Conservation (phyloP, 2,329 filamentous ascomycete species). For the Biscogniauxia marginata region DNA sequence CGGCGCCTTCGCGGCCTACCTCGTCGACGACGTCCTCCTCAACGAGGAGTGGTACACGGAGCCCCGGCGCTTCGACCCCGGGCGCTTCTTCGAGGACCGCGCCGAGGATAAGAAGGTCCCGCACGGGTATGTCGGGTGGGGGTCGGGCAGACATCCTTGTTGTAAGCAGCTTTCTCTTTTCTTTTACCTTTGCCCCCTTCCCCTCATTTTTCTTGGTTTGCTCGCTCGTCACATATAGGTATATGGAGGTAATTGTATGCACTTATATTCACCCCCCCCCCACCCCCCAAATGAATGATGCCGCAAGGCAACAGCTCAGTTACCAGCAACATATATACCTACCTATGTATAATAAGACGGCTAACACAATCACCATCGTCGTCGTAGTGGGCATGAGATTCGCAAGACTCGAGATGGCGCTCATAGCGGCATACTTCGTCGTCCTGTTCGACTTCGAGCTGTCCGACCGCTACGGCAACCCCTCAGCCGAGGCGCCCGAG, state of each 20-base stretch:
- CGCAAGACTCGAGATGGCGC: slow-evolving; percentile 48
- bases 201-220: slow-evolving; percentile 5
- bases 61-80: slow-evolving; percentile 44
- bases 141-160: slow-evolving; percentile 38
- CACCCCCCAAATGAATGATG: too few relatives aligned
- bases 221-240: not conserved
- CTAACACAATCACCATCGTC: slow-evolving; percentile 10
- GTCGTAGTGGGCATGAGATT: slow-evolving; percentile 37
- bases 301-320: too few relatives aligned
- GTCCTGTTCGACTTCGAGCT: slow-evolving; percentile 45
- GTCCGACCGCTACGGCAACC: slow-evolving; percentile 36
- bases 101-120: slow-evolving; percentile 39
- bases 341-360: too few relatives aligned
- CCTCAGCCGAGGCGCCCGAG: slow-evolving; percentile 24
- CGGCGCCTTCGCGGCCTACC: slow-evolving; percentile 45
- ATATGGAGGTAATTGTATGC: too few relatives aligned
- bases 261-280: too few relatives aligned
- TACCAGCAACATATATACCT: too few relatives aligned
- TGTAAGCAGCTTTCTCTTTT: slow-evolving; percentile 21
- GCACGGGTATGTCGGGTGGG: slow-evolving; percentile 27
- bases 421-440: slow-evolving; percentile 48
- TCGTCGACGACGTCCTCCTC: slow-evolving; percentile 47
- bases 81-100: slow-evolving; percentile 41
- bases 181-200: slow-evolving; percentile 6
- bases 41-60: slow-evolving; percentile 39